phyloP scores from a whole-genome alignment of 768 basidiomycete species.

The Clavaria fumosa region DNA sequence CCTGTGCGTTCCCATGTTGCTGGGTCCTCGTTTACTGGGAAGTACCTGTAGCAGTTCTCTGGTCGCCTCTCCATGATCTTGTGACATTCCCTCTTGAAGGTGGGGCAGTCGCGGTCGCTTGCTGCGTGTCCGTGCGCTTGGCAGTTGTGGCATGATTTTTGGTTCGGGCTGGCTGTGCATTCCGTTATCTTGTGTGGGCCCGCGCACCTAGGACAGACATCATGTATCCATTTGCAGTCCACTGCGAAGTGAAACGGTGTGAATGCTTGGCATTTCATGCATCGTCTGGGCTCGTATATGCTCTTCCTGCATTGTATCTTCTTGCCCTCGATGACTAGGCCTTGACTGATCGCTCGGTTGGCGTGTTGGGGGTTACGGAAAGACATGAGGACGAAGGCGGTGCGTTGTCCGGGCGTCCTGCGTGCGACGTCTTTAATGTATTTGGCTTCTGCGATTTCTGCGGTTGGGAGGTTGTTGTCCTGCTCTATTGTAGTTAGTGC shows the following conservation, averaged over 20 bases:
- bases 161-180: background rate
- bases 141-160: background rate
- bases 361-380: background rate
- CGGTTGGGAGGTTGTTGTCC: background rate
- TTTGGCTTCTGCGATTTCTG: background rate
- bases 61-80: background rate
- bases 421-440: background rate
- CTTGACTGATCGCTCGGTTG: background rate
- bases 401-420: background rate
- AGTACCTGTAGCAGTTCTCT: background rate
- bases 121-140: background rate
- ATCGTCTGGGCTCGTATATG: background rate
- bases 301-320: background rate
- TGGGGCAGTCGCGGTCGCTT: background rate
- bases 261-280: background rate
- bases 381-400: background rate
- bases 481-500: background rate
- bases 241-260: background rate
- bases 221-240: background rate
- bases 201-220: background rate
- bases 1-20: background rate
- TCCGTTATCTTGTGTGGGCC: background rate
- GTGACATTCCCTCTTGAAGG: background rate
- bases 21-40: background rate
- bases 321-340: background rate